These are phyloP conservation scores for Coffea canephora DNA, from an alignment of 257 asterid genomes.

Conservation along the genomic window DNA sequence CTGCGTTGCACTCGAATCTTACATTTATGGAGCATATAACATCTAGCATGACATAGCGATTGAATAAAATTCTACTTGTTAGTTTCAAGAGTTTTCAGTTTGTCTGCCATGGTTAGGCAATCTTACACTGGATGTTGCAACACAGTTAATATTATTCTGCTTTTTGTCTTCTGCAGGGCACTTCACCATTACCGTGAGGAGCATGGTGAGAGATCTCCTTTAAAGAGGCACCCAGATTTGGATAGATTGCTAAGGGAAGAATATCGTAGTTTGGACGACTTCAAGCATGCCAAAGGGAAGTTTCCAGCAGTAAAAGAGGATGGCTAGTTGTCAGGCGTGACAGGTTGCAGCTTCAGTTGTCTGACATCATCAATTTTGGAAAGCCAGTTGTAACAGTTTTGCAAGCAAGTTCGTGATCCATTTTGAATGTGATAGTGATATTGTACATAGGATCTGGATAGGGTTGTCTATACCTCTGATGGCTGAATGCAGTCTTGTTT, in stretches of 20 bases:
- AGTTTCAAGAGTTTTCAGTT: background rate
- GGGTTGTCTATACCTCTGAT: slow-evolving; percentile 2
- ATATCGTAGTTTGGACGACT: slow-evolving; percentile 63
- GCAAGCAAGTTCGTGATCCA: background rate
- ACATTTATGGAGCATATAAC: background rate
- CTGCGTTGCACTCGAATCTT: no score
- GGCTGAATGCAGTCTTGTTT: slow-evolving; percentile 2
- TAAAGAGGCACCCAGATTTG: slow-evolving; percentile 65
- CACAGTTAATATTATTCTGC: background rate
- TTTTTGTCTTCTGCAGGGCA: slow-evolving; percentile 50
- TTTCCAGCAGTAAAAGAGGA: slow-evolving; percentile 29
- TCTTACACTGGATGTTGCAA: background rate
- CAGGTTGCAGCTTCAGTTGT: background rate
- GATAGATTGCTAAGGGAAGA: slow-evolving; percentile 65
- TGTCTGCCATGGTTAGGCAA: background rate
- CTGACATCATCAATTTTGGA: slow-evolving; percentile 15
- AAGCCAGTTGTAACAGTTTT: slow-evolving; percentile 11
- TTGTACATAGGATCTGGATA: slow-evolving; percentile 19
- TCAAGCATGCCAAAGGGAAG: slow-evolving; percentile 51
- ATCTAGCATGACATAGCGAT: background rate
- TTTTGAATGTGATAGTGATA: slow-evolving; percentile 14
- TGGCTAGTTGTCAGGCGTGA: slow-evolving; percentile 1
- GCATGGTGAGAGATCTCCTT: slow-evolving; percentile 36
- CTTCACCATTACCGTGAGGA: slow-evolving; percentile 68
- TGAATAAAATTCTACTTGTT: background rate